Conservation (phyloP, 2,329 filamentous ascomycete genomes). For the Phialophora macrospora region DNA sequence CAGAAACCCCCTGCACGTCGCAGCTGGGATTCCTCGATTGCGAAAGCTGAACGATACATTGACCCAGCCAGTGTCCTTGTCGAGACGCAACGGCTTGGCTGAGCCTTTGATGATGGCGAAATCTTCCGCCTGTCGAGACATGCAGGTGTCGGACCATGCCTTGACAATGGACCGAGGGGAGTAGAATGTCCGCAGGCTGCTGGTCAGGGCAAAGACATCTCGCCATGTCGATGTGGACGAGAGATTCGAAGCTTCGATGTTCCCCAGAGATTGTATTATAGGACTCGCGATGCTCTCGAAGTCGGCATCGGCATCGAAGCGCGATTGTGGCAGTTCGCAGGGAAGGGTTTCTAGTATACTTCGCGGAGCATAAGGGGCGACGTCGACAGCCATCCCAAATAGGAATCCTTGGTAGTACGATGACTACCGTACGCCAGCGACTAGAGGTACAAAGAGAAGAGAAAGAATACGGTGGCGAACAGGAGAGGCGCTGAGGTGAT, state of each 20-base stretch:
- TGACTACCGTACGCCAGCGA: not conserved
- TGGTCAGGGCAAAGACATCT: slow-evolving; percentile 40
- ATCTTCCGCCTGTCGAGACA: slow-evolving; percentile 7
- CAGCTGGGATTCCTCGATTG: slow-evolving; percentile 11
- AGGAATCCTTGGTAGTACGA: not conserved
- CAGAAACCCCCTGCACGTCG: slow-evolving; percentile 24
- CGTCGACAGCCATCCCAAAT: slow-evolving; percentile 10
- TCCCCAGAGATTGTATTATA: slow-evolving; percentile 8
- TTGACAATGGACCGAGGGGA: slow-evolving; percentile 30
- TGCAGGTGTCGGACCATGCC: slow-evolving; percentile 35
- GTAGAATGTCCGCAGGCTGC: slow-evolving; percentile 40
- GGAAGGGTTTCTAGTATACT: slow-evolving; percentile 26
- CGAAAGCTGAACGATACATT: slow-evolving; percentile 27
- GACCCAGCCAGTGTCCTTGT: slow-evolving; percentile 27
- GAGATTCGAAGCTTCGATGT: slow-evolving; percentile 8
- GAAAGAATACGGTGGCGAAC: not conserved
- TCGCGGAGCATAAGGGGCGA: slow-evolving; percentile 20
- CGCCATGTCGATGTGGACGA: slow-evolving; percentile 36
- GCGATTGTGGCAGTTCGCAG: slow-evolving; percentile 18
- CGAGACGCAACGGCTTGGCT: slow-evolving; percentile 13
- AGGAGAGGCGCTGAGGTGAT: not conserved
- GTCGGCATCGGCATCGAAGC: slow-evolving; percentile 17
- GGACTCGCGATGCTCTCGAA: slow-evolving; percentile 20
- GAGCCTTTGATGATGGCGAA: slow-evolving; percentile 18
- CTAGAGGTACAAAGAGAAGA: not conserved